These are phyloP conservation scores for Phylloporus arenicola DNA, from an alignment of 768 basidiomycete genomes.

Conservation along the genomic window DNA sequence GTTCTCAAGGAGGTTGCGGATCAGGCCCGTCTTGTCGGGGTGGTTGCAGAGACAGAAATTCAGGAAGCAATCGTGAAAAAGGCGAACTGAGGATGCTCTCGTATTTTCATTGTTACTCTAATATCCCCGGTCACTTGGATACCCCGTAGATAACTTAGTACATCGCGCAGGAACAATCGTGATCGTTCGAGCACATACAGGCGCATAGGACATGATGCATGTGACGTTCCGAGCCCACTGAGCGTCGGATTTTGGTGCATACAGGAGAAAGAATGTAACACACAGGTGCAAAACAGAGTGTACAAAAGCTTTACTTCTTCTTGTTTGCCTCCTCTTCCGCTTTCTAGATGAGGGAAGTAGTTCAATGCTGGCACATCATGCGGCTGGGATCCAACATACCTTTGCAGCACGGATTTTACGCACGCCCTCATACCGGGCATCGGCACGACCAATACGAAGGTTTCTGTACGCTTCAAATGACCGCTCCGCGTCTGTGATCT, in stretches of 20 bases:
- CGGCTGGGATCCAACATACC: constrained; percentile 42
- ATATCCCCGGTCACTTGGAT: constrained; percentile 5
- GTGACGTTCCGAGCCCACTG: constrained; percentile 22
- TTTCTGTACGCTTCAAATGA: constrained; percentile 84
- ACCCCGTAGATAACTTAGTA: constrained; percentile 11
- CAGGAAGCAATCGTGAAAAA: constrained; percentile 56
- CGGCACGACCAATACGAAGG: constrained; percentile 79
- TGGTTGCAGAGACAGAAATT: constrained; percentile 75
- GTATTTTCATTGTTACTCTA: background rate
- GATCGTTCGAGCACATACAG: background rate
- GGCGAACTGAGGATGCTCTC: constrained; percentile 5
- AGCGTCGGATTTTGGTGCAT: constrained; percentile 35
- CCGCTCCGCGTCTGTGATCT: constrained; percentile 88
- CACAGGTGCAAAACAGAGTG: constrained; percentile 11
- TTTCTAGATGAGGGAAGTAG: constrained; percentile 43
- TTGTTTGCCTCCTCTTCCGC: constrained; percentile 90
- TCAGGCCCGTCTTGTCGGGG: constrained; percentile 77
- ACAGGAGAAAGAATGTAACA: constrained; percentile 22
- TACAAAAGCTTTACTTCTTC: constrained; percentile 60
- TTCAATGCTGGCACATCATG: constrained; percentile 9
- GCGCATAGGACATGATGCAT: constrained; percentile 23
- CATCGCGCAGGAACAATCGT: background rate
- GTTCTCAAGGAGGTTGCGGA: constrained; percentile 82
- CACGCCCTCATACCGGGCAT: constrained; percentile 77
- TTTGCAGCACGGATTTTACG: constrained; percentile 85